A percentile compares a stretch with the other conserved stretches of the same genome.
These are phyloP conservation scores for Pythium utonaiense DNA, from an alignment of 352 stramenopile genomes.

Conservation along the genomic window DNA sequence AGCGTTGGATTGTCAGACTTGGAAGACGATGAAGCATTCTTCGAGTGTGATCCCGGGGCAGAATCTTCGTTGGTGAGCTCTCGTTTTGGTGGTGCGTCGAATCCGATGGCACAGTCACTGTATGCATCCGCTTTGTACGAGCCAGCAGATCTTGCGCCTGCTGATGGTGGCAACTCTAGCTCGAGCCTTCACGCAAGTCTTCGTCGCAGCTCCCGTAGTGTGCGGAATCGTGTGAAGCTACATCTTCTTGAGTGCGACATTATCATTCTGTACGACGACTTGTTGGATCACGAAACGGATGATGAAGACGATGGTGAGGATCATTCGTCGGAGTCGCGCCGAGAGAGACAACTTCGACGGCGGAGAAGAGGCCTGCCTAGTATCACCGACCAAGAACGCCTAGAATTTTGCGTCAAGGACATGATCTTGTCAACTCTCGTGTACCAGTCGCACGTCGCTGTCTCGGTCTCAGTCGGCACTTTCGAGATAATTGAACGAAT, in stretches of 20 bases:
- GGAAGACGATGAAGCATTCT: slow-evolving; percentile 83
- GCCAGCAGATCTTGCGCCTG: slow-evolving; percentile 30
- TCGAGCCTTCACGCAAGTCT: slow-evolving; percentile 21
- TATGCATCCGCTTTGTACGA: slow-evolving; percentile 75
- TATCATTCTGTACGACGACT: slow-evolving; percentile 79
- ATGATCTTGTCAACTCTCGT: slow-evolving; percentile 59
- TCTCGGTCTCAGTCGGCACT: slow-evolving; percentile 53
- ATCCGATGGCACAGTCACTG: slow-evolving; percentile 74
- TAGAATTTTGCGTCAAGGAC: slow-evolving; percentile 69
- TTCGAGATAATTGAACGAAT: slow-evolving; percentile 73
- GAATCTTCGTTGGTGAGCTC: slow-evolving; percentile 33
- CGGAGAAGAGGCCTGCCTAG: slow-evolving; percentile 32
- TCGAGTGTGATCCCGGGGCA: slow-evolving; percentile 72
- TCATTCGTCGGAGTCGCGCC: slow-evolving; percentile 11
- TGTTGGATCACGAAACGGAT: slow-evolving; percentile 45
- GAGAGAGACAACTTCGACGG: slow-evolving; percentile 20
- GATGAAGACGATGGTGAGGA: slow-evolving; percentile 19
- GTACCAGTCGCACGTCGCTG: slow-evolving; percentile 49
- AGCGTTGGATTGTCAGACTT: slow-evolving; percentile 79
- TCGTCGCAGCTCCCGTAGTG: slow-evolving; percentile 28
- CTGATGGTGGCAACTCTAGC: not conserved
- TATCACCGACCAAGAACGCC: slow-evolving; percentile 59
- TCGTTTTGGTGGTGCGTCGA: slow-evolving; percentile 31
- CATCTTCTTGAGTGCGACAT: slow-evolving; percentile 75
- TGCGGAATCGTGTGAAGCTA: slow-evolving; percentile 66